Evolutionary conservation across 805 yeast genomes (phyloP).

Genomic region (Yamadazyma philogaea): DNA sequence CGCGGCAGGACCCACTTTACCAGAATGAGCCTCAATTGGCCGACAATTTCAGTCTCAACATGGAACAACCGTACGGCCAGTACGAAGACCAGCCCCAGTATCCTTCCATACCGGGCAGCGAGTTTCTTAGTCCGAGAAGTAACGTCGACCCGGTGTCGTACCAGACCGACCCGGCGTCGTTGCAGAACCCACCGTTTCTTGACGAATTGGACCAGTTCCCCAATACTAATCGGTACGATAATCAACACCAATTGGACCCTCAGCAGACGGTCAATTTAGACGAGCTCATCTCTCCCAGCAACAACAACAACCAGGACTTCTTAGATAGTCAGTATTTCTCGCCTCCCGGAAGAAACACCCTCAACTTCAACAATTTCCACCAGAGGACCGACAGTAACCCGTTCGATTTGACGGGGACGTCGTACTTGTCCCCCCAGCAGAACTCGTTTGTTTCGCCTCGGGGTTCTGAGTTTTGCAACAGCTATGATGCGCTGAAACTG

Average conservation of each 20-base stretch:
- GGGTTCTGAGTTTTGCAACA: conserved; percentile 23
- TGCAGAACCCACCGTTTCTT: conserved; percentile 27
- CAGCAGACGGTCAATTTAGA: conserved; percentile 26
- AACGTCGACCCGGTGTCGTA: conserved; percentile 10
- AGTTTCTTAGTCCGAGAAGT: conserved; percentile 14
- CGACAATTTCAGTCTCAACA: conserved; percentile 14
- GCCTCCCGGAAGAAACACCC: conserved; percentile 28
- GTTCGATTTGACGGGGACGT: conserved; percentile 24
- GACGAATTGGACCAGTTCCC: conserved; percentile 24
- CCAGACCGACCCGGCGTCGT: conserved; percentile 17
- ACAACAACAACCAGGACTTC: conserved; percentile 16
- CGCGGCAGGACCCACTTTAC: conserved; percentile 1
- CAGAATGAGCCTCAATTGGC: background rate
- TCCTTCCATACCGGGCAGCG: conserved; percentile 15
- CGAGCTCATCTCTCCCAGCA: conserved; percentile 36
- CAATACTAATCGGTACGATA: background rate
- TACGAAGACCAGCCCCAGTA: conserved; percentile 4
- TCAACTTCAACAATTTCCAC: conserved; percentile 15
- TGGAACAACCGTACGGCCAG: conserved; percentile 14
- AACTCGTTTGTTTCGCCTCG: conserved; percentile 32
- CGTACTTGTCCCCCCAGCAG: conserved; percentile 35
- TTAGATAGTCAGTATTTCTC: conserved; percentile 40
- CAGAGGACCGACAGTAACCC: background rate
- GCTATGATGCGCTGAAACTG: conserved; percentile 34
- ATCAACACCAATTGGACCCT: background rate